Evolutionary conservation across 2,329 filamentous ascomycete genomes (phyloP).

Genomic region (Ophiostoma angusticollis): DNA sequence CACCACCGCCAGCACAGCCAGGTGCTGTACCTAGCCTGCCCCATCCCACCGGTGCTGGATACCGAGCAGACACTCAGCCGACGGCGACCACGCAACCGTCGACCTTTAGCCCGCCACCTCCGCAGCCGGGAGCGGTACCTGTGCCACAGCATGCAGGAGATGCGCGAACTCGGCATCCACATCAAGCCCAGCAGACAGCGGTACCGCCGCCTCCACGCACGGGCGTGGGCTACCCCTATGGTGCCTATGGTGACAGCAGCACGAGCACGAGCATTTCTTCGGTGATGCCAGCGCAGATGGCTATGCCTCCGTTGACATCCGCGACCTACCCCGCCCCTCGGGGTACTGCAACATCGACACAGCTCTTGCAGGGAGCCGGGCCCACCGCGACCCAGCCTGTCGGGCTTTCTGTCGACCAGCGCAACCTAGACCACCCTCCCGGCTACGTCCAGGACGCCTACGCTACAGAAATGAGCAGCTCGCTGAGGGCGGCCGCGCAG

Average conservation of each 20-base stretch:
- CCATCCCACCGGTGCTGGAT: conserved; percentile 27
- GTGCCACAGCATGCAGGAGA: conserved; percentile 21
- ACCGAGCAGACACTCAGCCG: conserved; percentile 21
- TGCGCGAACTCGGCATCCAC: too few relatives aligned
- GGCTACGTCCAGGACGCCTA: conserved; percentile 45
- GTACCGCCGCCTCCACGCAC: conserved; percentile 16
- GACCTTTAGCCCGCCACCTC: conserved; percentile 34
- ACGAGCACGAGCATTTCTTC: too few relatives aligned
- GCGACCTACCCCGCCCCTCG: conserved; percentile 29
- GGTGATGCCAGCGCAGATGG: conserved; percentile 33
- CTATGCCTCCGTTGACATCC: conserved; percentile 32
- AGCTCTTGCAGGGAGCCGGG: not conserved
- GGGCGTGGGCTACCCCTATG: too few relatives aligned
- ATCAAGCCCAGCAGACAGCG: conserved; percentile 18
- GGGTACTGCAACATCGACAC: conserved; percentile 31
- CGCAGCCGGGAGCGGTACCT: conserved; percentile 45
- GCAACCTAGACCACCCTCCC: conserved; percentile 31
- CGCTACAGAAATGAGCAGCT: conserved; percentile 37
- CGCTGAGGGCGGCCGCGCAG: conserved; percentile 28
- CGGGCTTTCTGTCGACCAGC: conserved; percentile 10
- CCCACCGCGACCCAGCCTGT: conserved; percentile 13
- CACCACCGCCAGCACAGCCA: conserved; percentile 30
- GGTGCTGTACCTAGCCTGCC: conserved; percentile 33
- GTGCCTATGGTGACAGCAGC: too few relatives aligned
- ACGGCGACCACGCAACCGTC: conserved; percentile 28